phyloP scores from a whole-genome alignment of 306 rosid species.

The Biancaea sappan region DNA sequence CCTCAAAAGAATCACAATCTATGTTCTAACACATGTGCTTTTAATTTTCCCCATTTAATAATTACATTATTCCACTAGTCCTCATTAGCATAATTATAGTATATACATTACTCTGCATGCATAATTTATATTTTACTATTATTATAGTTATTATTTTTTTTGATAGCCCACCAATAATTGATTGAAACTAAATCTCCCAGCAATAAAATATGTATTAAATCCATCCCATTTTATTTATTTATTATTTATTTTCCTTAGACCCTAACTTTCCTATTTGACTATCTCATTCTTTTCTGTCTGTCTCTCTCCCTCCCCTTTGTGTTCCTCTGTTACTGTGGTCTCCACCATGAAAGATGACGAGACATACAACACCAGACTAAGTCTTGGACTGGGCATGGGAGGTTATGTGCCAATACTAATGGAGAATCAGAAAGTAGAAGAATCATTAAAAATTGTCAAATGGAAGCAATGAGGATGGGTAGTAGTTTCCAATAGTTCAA shows the following conservation, averaged over 20 bases:
- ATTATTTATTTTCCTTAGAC: not conserved
- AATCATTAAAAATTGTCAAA: not conserved
- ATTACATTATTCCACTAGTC: conserved; percentile 2
- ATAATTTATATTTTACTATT: not conserved
- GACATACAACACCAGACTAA: conserved; percentile 2
- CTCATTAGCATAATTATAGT: conserved; percentile 25
- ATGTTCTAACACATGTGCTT: conserved; percentile 45
- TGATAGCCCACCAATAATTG: conserved; percentile 1
- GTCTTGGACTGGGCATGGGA: conserved; percentile 7
- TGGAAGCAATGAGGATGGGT: no score
- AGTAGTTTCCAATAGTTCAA: no score
- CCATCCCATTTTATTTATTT: not conserved
- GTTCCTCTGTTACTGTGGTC: not conserved
- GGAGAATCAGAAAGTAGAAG: not conserved
- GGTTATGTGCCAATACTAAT: not conserved
- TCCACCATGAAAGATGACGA: conserved; percentile 14
- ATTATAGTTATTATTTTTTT: no score
- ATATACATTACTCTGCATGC: not conserved
- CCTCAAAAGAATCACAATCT: conserved; percentile 49
- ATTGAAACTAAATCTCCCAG: not conserved
- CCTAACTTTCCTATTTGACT: conserved; percentile 9
- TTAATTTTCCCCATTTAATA: conserved; percentile 27
- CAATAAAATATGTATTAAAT: not conserved
- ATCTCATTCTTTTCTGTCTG: not conserved
- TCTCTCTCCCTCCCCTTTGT: not conserved